These are phyloP conservation scores for Tetragonia tetragonoides DNA, from an alignment of 148 eudicot species.

Conservation along the genomic window DNA sequence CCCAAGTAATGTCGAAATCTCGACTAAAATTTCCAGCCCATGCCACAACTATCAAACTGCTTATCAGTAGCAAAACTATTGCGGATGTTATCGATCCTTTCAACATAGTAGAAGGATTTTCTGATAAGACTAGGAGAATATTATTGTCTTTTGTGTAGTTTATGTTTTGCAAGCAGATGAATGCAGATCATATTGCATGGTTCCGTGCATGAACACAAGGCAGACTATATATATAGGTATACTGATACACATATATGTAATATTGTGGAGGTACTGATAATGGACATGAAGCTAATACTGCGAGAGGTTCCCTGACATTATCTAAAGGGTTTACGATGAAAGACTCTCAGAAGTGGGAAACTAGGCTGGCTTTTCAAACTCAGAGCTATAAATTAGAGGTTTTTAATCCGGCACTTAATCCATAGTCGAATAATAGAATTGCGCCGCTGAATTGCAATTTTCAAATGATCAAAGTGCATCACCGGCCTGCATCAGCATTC, in stretches of 20 bases:
- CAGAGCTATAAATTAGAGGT: too few species aligned
- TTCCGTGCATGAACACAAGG: not conserved
- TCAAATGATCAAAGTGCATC: conserved; percentile 11
- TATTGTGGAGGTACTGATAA: too few species aligned
- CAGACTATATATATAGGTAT: not conserved
- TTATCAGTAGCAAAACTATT: not conserved
- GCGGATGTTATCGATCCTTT: not conserved
- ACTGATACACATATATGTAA: too few species aligned
- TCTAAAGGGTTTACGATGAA: not conserved
- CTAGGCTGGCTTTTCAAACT: not conserved
- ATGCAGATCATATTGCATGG: too few species aligned
- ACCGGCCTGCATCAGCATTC: conserved; percentile 14
- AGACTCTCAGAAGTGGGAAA: not conserved
- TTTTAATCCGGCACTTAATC: too few species aligned
- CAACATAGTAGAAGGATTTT: not conserved
- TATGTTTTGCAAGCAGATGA: too few species aligned
- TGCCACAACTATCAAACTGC: conserved; percentile 4
- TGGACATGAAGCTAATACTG: too few species aligned
- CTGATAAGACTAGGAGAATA: not conserved
- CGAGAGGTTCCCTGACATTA: too few species aligned
- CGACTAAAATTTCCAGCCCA: conserved; percentile 7
- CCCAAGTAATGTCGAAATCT: conserved; percentile 27
- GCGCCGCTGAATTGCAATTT: not conserved
- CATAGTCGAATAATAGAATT: too few species aligned
- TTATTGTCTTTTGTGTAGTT: not conserved